Base-by-base conservation (phyloP, 495 filamentous ascomycete species). In the Jackrogersella multiformis region DNA sequence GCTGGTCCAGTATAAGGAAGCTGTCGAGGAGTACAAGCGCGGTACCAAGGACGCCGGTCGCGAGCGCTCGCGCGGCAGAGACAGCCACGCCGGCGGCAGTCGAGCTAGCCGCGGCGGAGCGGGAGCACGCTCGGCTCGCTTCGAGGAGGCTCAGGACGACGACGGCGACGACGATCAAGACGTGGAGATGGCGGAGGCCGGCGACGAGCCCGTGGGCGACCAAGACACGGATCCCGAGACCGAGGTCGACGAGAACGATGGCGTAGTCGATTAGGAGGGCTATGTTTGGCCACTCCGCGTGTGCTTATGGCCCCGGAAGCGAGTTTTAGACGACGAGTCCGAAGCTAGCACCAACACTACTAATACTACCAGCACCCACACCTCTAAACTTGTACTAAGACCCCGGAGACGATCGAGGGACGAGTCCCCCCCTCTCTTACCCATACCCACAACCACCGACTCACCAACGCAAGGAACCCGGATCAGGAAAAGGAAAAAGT, bases 1-100 rank as follows among this genome's bases (percentile, higher is more conserved):
- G 36, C 66, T 80, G 42, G 73, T 58, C 13, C 77, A 80, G 62
- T 81, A 79, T 61, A 72, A 80, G 52, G 77, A 80, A 66, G 77
- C 80, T 4, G 64, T 69, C 5, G 70, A 73, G 20, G 68, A 63
- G 26, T 75, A 69, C 56, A 75, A 75, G 48, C 73, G 71, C 28
- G 49, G 59, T 20, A 51, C 46, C 18, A 80, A 80, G 70, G 75
- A 75, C 1, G 73, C 74, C 39, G 77, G 76, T 12, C 73, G 73
- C 21, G 63, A 70, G 36, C 73, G 73, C 28, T 71, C 70, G 21
- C 73, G 73, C 35, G 62, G 56, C 30, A 44, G 70, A n/a, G 69
- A 74, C 4, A 32, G 59, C 42, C 41, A 39, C 10, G 57, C 42
- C 12, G 30, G 34, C 20, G 20, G 56, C 18, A 49, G 12, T 23